Conservation (phyloP, 352 stramenopile genomes). For the Halophytophthora polymorphica region DNA sequence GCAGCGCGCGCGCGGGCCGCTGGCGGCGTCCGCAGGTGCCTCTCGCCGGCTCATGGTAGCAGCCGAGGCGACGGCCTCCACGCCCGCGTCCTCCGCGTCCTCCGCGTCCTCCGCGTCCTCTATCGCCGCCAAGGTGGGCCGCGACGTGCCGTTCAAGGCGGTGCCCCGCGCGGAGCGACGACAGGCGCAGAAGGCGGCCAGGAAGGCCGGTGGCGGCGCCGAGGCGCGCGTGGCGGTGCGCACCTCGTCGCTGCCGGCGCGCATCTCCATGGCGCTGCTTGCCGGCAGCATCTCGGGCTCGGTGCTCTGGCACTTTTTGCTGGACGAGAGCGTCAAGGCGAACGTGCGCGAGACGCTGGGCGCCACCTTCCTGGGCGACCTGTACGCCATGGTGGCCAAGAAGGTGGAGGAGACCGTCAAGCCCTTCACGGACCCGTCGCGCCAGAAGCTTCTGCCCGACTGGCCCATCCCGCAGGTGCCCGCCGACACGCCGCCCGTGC, state of each 20-base stretch:
- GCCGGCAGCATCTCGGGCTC: conserved; percentile 60
- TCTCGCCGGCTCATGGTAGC: conserved; percentile 12
- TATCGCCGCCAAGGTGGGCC: conserved; percentile 35
- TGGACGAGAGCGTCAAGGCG: conserved; percentile 56
- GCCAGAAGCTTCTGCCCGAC: conserved; percentile 81
- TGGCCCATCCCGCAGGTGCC: conserved; percentile 83
- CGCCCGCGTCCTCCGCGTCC: neutral
- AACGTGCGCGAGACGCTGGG: conserved; percentile 40
- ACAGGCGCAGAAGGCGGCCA: conserved; percentile 44
- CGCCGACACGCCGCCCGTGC: conserved; percentile 69
- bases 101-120: conserved; percentile 13
- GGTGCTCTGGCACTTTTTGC: conserved; percentile 69
- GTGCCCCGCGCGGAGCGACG: conserved; percentile 61
- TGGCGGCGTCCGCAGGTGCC: neutral
- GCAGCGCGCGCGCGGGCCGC: conserved; percentile 13
- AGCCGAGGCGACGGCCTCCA: neutral
- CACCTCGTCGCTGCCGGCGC: conserved; percentile 68
- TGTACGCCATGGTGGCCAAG: conserved; percentile 51
- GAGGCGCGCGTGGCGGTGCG: conserved; percentile 48
- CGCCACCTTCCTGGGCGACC: conserved; percentile 61
- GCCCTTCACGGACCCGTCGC: conserved; percentile 79
- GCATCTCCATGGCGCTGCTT: conserved; percentile 67
- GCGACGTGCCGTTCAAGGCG: conserved; percentile 52
- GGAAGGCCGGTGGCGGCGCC: conserved; percentile 21
- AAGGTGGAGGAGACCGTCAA: conserved; percentile 71